Conservation (phyloP, 169 alveolate species). For the Plasmodium blacklocki region DNA sequence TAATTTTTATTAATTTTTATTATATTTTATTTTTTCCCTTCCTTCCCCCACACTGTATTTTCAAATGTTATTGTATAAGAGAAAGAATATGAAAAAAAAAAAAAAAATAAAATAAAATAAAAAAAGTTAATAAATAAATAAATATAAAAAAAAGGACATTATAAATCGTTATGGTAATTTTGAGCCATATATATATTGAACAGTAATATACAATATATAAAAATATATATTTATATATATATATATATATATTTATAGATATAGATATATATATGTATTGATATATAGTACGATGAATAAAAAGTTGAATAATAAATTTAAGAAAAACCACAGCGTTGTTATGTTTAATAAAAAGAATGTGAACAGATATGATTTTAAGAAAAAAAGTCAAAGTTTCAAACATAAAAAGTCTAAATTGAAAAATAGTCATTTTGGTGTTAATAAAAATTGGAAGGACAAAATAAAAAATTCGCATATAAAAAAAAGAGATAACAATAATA, state of each 20-base stretch:
- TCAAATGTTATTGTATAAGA: too few relatives aligned
- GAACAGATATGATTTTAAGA: constrained; percentile 26
- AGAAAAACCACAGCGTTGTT: background rate
- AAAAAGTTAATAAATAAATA: too few relatives aligned
- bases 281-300: constrained; percentile 18
- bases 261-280: background rate
- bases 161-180: too few relatives aligned
- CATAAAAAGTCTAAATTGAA: constrained; percentile 39
- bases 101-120: too few relatives aligned
- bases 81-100: too few relatives aligned
- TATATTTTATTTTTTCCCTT: too few relatives aligned
- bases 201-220: background rate
- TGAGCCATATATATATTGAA: too few relatives aligned
- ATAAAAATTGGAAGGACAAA: constrained; percentile 29
- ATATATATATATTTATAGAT: background rate
- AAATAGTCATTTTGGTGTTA: constrained; percentile 16
- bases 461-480: constrained; percentile 13
- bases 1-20: too few relatives aligned
- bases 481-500: constrained; percentile 26
- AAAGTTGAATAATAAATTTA: constrained; percentile 11
- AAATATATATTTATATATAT: background rate
- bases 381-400: constrained; percentile 36
- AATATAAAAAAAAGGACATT: too few relatives aligned
- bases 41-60: too few relatives aligned
- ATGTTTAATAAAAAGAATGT: constrained; percentile 11